These are phyloP conservation scores for Lithohypha guttulata DNA, from an alignment of 2,329 filamentous ascomycete genomes.

Conservation along the genomic window DNA sequence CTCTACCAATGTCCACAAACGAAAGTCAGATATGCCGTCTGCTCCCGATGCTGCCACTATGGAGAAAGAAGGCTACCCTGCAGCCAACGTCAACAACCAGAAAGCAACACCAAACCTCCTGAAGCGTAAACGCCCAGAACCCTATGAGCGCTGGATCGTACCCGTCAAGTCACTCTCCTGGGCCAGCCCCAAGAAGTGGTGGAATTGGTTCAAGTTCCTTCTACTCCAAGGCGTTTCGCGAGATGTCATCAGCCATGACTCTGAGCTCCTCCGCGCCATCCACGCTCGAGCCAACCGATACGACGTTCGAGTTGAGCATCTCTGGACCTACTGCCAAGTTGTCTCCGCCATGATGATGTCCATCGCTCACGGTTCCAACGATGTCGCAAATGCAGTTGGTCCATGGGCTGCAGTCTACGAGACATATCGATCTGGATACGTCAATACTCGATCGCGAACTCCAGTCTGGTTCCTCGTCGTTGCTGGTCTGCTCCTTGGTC, in stretches of 20 bases:
- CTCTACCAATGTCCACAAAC: not conserved
- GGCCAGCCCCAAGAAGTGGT: conserved; percentile 10
- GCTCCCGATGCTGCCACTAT: conserved; percentile 5
- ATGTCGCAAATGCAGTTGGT: conserved; percentile 34
- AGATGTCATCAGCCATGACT: conserved; percentile 33
- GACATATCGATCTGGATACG: conserved; percentile 26
- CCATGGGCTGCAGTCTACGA: conserved; percentile 32
- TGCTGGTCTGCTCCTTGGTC: conserved; percentile 29
- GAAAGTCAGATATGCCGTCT: conserved; percentile 1
- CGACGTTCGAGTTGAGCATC: conserved; percentile 38
- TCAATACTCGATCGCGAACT: conserved; percentile 25
- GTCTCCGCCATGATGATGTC: conserved; percentile 33
- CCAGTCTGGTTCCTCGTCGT: conserved; percentile 32
- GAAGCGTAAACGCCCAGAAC: conserved; percentile 7
- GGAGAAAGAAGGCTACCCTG: conserved; percentile 6
- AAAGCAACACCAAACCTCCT: conserved; percentile 2
- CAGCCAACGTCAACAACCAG: not conserved
- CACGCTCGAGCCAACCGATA: conserved; percentile 35
- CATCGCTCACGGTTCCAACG: conserved; percentile 37
- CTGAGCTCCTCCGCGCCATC: conserved; percentile 28
- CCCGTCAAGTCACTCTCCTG: conserved; percentile 12
- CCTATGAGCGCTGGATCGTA: conserved; percentile 11
- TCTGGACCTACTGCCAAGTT: conserved; percentile 38
- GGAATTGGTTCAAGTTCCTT: conserved; percentile 10
- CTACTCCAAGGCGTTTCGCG: conserved; percentile 28